Evolutionary conservation across 441 rosid genomes (phyloP).

Genomic region (Erodium texanum): DNA sequence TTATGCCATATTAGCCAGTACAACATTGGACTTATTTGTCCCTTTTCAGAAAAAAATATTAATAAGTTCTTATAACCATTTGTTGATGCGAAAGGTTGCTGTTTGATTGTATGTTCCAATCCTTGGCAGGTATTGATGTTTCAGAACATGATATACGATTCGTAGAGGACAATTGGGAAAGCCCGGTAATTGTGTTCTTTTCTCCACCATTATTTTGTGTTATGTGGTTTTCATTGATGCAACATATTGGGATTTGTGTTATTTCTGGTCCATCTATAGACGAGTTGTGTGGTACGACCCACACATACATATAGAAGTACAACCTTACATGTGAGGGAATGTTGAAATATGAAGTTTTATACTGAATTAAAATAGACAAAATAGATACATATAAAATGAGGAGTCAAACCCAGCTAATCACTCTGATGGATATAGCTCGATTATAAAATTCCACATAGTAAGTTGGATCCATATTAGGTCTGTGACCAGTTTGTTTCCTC

Average conservation of each 20-base stretch:
- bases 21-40: no score
- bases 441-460: no score
- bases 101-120: conserved; percentile 10
- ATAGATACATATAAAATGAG: neutral
- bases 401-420: neutral
- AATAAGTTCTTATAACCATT: neutral
- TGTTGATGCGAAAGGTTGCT: neutral
- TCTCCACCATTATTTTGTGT: neutral
- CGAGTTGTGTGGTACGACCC: no score
- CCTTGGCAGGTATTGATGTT: conserved; percentile 71
- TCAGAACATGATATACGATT: conserved; percentile 78
- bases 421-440: neutral
- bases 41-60: no score
- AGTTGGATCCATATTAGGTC: neutral
- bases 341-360: neutral
- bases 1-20: no score
- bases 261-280: no score
- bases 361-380: no score
- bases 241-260: neutral
- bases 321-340: neutral
- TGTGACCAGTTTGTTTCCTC: neutral
- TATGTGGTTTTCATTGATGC: conserved; percentile 5
- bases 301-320: no score
- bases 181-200: conserved; percentile 57
- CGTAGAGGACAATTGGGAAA: conserved; percentile 99